A percentile compares a stretch with the other conserved stretches of the same genome.
Evolutionary conservation across 2,329 filamentous ascomycete genomes (phyloP).

Genomic region (Trichophyton benhamiae): DNA sequence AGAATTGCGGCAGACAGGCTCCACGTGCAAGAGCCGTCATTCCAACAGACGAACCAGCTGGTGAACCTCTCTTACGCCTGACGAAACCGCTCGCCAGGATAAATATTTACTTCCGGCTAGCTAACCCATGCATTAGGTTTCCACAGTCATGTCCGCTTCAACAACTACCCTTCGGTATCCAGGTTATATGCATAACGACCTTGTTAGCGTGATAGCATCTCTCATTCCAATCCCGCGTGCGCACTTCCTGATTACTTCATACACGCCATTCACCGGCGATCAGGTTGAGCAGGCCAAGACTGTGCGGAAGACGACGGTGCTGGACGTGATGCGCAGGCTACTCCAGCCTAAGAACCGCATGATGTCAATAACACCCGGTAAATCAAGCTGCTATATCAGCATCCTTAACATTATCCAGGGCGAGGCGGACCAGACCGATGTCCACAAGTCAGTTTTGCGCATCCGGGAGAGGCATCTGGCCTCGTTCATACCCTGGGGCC

Average conservation of each 20-base stretch:
- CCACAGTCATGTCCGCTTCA: slow-evolving; percentile 96
- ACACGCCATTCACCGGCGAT: slow-evolving; percentile 93
- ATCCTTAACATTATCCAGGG: slow-evolving; percentile 98
- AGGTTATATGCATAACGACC: slow-evolving; percentile 99
- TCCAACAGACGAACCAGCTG: slow-evolving; percentile 94
- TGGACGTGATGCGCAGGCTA: slow-evolving; percentile 92
- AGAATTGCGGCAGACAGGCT: slow-evolving; percentile 88
- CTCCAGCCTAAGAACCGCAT: slow-evolving; percentile 98
- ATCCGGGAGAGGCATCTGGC: slow-evolving; percentile 89
- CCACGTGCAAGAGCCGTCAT: slow-evolving; percentile 89
- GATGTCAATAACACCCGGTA: slow-evolving; percentile 89
- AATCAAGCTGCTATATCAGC: slow-evolving; percentile 98
- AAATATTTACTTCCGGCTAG: not conserved
- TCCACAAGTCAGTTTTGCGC: slow-evolving; percentile 92
- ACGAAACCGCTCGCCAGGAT: not conserved
- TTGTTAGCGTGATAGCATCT: slow-evolving; percentile 90
- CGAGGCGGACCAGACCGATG: slow-evolving; percentile 91
- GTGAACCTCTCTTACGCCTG: slow-evolving; percentile 35
- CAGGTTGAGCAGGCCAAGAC: slow-evolving; percentile 96
- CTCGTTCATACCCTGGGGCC: slow-evolving; percentile 96
- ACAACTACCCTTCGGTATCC: slow-evolving; percentile 94
- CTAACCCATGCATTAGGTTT: slow-evolving; percentile 43
- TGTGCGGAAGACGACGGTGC: slow-evolving; percentile 90
- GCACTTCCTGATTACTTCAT: slow-evolving; percentile 97
- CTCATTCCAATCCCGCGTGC: slow-evolving; percentile 92